These are phyloP conservation scores for Camellia oleifera DNA, from an alignment of 179 eudicot species.

Conservation along the genomic window DNA sequence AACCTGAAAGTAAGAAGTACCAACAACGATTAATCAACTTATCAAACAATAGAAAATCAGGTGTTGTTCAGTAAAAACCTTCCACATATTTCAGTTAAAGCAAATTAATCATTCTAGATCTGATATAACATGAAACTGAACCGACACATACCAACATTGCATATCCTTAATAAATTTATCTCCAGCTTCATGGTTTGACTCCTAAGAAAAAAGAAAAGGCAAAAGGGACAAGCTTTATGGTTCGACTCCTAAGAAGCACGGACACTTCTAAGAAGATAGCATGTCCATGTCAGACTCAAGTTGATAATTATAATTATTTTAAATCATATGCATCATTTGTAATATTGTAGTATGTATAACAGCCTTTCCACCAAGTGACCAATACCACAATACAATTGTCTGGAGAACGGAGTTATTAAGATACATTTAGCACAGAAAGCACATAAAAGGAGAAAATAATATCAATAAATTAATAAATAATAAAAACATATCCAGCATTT, in stretches of 20 bases:
- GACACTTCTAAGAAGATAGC: too few relatives aligned
- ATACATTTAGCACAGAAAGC: not conserved
- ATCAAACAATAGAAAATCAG: not conserved
- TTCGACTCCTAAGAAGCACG: too few relatives aligned
- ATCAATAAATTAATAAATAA: too few relatives aligned
- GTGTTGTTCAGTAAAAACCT: not conserved
- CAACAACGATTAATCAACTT: not conserved
- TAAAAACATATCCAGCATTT: not conserved
- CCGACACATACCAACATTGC: too few relatives aligned
- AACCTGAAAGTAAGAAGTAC: constrained; percentile 51
- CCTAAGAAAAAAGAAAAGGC: too few relatives aligned
- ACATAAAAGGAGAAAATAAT: not conserved
- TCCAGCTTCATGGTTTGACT: too few relatives aligned
- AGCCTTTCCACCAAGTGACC: not conserved
- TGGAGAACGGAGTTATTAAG: not conserved
- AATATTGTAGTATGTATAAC: not conserved
- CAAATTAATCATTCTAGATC: not conserved
- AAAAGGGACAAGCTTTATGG: too few relatives aligned
- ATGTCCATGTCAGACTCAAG: not conserved
- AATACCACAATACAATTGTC: not conserved
- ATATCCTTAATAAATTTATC: too few relatives aligned
- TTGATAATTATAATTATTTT: not conserved
- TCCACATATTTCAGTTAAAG: not conserved
- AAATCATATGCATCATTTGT: not conserved
- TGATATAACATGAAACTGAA: not conserved